Conservation (phyloP, 2,329 filamentous ascomycete genomes). For the Rhinocladiella similis region DNA sequence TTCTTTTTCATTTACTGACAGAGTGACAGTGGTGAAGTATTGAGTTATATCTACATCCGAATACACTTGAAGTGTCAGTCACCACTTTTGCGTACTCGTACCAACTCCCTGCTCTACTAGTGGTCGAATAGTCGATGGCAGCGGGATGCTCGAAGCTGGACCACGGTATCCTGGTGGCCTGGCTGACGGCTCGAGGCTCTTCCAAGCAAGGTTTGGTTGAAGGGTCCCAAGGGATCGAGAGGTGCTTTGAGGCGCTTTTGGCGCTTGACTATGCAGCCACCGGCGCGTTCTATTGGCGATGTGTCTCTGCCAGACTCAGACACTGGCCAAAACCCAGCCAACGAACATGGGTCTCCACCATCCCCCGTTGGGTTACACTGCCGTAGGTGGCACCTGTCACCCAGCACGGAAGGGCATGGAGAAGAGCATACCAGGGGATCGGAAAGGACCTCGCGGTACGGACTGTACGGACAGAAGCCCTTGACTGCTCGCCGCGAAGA, state of each 20-base stretch:
- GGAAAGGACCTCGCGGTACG: neutral
- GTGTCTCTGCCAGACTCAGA: slow-evolving; percentile 11
- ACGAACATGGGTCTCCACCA: slow-evolving; percentile 4
- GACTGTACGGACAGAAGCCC: neutral
- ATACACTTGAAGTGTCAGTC: no score
- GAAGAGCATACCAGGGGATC: neutral
- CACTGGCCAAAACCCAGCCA: slow-evolving; percentile 26
- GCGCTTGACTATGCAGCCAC: neutral
- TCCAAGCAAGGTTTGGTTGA: neutral
- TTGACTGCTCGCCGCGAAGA: neutral
- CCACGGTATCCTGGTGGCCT: no score
- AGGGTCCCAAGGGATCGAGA: no score
- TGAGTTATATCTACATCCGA: no score
- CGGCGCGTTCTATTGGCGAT: neutral
- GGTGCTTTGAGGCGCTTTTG: neutral
- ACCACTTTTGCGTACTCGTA: no score
- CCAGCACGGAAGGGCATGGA: neutral
- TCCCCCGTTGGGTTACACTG: slow-evolving; percentile 5
- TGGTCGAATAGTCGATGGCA: no score
- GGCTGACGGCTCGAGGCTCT: neutral
- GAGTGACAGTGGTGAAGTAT: no score
- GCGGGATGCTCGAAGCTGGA: no score
- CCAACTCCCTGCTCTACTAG: no score
- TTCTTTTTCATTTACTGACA: no score
- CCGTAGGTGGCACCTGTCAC: slow-evolving; percentile 4